Evolutionary conservation across 306 rosid genomes (phyloP), one percentile per base, ranked within the genome.

Genomic region (Senna tora): DNA sequence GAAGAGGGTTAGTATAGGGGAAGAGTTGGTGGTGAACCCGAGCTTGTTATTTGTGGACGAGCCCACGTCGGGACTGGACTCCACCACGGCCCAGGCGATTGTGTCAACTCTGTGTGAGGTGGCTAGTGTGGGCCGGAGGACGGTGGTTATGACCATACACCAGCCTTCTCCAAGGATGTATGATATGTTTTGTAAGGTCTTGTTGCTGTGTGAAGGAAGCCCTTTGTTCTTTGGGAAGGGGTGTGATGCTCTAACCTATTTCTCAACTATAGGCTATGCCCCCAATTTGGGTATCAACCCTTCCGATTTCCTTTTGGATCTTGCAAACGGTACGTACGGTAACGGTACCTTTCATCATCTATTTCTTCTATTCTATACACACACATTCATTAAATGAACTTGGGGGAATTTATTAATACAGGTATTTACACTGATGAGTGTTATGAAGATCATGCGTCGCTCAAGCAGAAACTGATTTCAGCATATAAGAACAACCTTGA

Each of bases 1-100:
- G 17, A 87, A 88, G 65, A 87, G 96, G 77, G 94, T 92, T 49
- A 92, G 96, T 38, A 84, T 92, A 57, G 97, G 93, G 5, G 96
- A 92, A 60, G 96, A 89, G 69, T 64, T 92, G 82, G 83, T 92
- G 8, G 77, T 87, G 36, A 87, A 92, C 46, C 97, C 97, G 1
- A 86, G 90, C 41, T 75, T 92, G 75, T 76, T 92, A 74, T 73
- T 92, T 32, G 64, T 92, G 52, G 97, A 92, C 57, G 97, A 92
- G 53, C 97, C 97, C 1, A 89, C 96, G 0, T 92, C 97, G 0
- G 96, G 96, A 2, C 83, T 92, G 0, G 96, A 89, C 54, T 92
- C 97, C 2, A 92, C 96, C 7, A 89, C 87, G 2, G 90, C 97
- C 6, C 91, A 89, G 7, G 81, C 74, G 16, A 89, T 85, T 69